Evolutionary conservation across 257 asterid species (phyloP), one percentile per base, ranked within the genome.

Genomic region (Nemophila menziesii): DNA sequence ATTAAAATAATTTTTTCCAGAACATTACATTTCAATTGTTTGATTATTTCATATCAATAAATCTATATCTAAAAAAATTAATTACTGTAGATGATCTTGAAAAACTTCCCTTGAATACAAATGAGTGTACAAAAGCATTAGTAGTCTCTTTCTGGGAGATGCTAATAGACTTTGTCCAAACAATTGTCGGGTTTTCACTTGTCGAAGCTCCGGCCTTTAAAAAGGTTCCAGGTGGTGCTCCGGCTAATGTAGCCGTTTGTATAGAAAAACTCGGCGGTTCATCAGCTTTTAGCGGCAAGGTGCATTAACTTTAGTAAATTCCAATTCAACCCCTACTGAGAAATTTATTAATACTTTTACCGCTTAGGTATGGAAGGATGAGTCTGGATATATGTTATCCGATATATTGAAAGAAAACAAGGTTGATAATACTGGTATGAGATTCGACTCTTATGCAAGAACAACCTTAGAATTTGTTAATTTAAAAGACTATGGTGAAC

Each of bases 201-300:
- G 92, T 92, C 16, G 94, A 84, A 69, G 93, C 94, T 49, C 87
- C 98, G 43, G 73, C 92, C 50, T 89, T 89, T 50, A 58, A 71
- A 39, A 89, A 84, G 67, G 94, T 92, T 44, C 77, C 81, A 0
- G 97, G 95, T 33, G 97, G 97, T 47, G 97, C 97, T 54, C 81
- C 81, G 20, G 97, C 97, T 39, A 87, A 87, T 53, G 97, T 87
- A 26, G 89, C 97, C 52, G 93, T 83, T 44, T 73, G 95, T 49
- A 45, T 87, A 45, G 62, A 93, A 4, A 82, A 70, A 63, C 50
- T 87, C 34, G 97, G 97, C 43, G 95, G 95, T 44, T 69, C 89
- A 29, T 55, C 97, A n/a, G 92, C 97, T 69, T 73, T 87, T 58
- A 63, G 82, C 27, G 97, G 97, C 24, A 87, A 87, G 93, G 95